Percentiles rank a stretch among this genome's conserved stretches.
These are phyloP conservation scores for Lobosporangium transversale DNA, from an alignment of 192 early-diverging fungal genomes.

Conservation along the genomic window DNA sequence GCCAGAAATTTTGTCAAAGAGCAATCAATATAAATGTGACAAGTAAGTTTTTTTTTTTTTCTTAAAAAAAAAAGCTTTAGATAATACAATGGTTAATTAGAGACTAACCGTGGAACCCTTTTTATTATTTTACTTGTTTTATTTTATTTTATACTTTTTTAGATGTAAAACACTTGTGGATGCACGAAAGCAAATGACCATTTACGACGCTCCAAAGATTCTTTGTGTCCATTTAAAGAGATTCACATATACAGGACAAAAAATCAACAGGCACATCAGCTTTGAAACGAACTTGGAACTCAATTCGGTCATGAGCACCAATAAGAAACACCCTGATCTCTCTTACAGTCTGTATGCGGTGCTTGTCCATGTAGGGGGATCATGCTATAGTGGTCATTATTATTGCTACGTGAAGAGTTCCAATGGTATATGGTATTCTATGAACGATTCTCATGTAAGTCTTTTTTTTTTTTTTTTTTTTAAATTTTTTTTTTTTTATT, in stretches of 20 bases:
- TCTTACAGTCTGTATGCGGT: conserved; percentile 81
- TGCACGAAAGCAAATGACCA: conserved; percentile 83
- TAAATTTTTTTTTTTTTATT: not conserved
- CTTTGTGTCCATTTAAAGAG: conserved; percentile 88
- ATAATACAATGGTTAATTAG: too few species aligned
- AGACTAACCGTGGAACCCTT: too few species aligned
- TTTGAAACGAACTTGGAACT: conserved; percentile 75
- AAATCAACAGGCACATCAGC: conserved; percentile 71
- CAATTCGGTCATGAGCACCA: conserved; percentile 65
- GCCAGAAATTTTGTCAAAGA: conserved; percentile 70
- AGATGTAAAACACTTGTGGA: conserved; percentile 82
- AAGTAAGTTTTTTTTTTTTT: conserved; percentile 59
- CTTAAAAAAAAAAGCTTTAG: not conserved
- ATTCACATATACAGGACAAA: conserved; percentile 73
- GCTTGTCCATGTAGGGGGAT: conserved; percentile 79
- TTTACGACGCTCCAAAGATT: conserved; percentile 76
- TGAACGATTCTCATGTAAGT: conserved; percentile 75
- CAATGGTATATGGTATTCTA: conserved; percentile 80
- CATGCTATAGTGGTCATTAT: conserved; percentile 87
- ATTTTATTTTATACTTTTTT: not conserved
- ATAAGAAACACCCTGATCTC: conserved; percentile 22
- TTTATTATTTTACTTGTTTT: conserved; percentile 5
- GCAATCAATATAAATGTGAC: conserved; percentile 83
- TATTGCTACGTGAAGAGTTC: conserved; percentile 84
- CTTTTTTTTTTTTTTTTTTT: not conserved